A percentile compares a stretch with the other conserved stretches of the same genome.
These are phyloP conservation scores for Plasmodium knowlesi DNA, from an alignment of 169 alveolate genomes.

Conservation along the genomic window DNA sequence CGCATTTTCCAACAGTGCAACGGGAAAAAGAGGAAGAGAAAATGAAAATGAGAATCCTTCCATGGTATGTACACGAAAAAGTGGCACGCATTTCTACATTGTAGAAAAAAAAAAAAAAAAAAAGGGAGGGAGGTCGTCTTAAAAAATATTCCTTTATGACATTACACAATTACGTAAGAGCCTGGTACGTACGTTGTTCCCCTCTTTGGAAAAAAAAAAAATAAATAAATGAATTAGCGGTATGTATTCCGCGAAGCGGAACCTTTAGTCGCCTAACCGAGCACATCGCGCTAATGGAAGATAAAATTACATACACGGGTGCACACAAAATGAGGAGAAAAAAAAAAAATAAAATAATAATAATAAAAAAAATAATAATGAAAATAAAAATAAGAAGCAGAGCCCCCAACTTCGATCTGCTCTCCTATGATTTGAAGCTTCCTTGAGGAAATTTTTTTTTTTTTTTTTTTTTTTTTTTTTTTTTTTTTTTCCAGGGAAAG, in stretches of 20 bases:
- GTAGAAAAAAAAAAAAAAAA: too few species aligned
- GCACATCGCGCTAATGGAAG: background rate
- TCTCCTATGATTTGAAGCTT: background rate
- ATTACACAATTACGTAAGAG: background rate
- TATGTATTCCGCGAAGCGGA: background rate
- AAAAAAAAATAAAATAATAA: too few species aligned
- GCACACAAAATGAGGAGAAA: background rate
- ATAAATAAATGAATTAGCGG: background rate
- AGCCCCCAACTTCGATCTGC: background rate
- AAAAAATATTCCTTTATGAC: background rate
- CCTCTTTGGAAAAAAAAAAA: background rate
- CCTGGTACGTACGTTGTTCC: background rate
- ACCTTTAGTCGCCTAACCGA: background rate
- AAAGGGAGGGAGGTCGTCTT: background rate
- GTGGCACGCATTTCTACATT: background rate
- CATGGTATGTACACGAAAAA: background rate
- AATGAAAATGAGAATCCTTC: background rate
- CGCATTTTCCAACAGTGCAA: background rate
- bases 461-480: background rate
- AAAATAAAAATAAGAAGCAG: background rate
- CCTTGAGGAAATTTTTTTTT: background rate
- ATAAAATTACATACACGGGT: background rate
- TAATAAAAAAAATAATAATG: too few species aligned
- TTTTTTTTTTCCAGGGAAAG: background rate
- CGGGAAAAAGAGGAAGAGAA: background rate